Evolutionary conservation across 2,329 filamentous ascomycete species (phyloP).

Genomic region (Colletotrichum cuscutae): DNA sequence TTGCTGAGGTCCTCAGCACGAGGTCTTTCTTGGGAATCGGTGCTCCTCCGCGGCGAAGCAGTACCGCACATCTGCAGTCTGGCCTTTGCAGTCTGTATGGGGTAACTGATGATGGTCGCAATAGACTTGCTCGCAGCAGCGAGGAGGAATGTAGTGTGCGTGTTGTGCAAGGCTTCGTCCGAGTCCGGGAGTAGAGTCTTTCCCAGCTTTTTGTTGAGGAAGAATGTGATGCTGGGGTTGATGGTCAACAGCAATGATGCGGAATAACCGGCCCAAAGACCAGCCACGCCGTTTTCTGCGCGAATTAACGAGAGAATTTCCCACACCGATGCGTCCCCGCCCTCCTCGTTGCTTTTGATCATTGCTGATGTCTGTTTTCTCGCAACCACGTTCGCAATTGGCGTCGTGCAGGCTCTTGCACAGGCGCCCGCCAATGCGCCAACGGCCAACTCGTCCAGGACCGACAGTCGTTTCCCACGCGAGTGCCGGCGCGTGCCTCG

Average conservation of each 20-base stretch:
- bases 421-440: slow-evolving; percentile 80
- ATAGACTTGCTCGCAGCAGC: slow-evolving; percentile 83
- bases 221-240: slow-evolving; percentile 88
- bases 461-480: slow-evolving; percentile 57
- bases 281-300: slow-evolving; percentile 75
- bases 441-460: slow-evolving; percentile 78
- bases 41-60: slow-evolving; percentile 34
- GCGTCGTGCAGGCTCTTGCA: slow-evolving; percentile 81
- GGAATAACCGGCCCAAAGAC: slow-evolving; percentile 91
- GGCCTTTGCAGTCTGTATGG: slow-evolving; percentile 86
- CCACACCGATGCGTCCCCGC: slow-evolving; percentile 51
- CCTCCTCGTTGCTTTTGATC: not conserved
- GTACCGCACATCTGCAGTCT: slow-evolving; percentile 71
- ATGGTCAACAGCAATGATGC: slow-evolving; percentile 82
- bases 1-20: not conserved
- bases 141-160: slow-evolving; percentile 51
- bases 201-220: slow-evolving; percentile 80
- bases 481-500: slow-evolving; percentile 45
- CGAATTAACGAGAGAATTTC: slow-evolving; percentile 74
- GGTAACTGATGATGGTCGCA: slow-evolving; percentile 83
- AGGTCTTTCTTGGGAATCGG: slow-evolving; percentile 36
- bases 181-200: slow-evolving; percentile 63
- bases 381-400: slow-evolving; percentile 84
- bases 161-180: slow-evolving; percentile 44
- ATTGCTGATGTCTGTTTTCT: slow-evolving; percentile 77